These are phyloP conservation scores for Kwoniella heveanensis DNA, from an alignment of 768 basidiomycete species.

Conservation along the genomic window DNA sequence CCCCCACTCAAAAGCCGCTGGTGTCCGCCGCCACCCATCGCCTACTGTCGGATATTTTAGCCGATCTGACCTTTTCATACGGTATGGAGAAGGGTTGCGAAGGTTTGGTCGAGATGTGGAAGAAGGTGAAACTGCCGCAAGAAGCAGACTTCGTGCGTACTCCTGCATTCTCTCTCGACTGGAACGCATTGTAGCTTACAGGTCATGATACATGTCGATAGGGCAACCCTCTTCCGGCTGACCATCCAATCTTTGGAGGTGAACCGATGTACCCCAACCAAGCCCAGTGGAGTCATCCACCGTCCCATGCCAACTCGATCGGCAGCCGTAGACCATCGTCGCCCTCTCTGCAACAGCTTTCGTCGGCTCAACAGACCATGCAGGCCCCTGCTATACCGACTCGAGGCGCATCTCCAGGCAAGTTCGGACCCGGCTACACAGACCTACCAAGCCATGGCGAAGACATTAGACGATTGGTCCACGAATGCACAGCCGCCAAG, in stretches of 20 bases:
- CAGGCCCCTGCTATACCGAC: conserved; percentile 41
- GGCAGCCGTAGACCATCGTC: conserved; percentile 27
- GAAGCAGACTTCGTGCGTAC: conserved; percentile 74
- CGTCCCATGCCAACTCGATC: conserved; percentile 12
- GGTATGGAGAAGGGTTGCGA: conserved; percentile 58
- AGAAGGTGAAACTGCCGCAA: conserved; percentile 72
- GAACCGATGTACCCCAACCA: conserved; percentile 67
- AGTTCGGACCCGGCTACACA: conserved; percentile 50
- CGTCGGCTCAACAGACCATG: conserved; percentile 4
- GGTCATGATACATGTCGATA: conserved; percentile 1
- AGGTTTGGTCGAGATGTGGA: conserved; percentile 74
- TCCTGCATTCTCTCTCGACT: too few relatives aligned
- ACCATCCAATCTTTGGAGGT: conserved; percentile 45
- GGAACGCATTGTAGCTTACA: not conserved
- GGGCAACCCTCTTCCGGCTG: conserved; percentile 48
- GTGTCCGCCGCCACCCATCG: conserved; percentile 34
- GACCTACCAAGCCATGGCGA: conserved; percentile 72
- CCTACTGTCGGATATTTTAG: conserved; percentile 72
- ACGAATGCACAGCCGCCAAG: conserved; percentile 80
- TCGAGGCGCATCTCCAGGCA: conserved; percentile 24
- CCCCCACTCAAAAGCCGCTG: conserved; percentile 34
- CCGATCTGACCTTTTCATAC: conserved; percentile 74
- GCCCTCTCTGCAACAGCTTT: conserved; percentile 25
- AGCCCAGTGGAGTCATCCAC: conserved; percentile 59
- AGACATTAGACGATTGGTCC: conserved; percentile 76